Conservation (phyloP, 1,284 basidiomycete species). For the Cryptococcus sp. region DNA sequence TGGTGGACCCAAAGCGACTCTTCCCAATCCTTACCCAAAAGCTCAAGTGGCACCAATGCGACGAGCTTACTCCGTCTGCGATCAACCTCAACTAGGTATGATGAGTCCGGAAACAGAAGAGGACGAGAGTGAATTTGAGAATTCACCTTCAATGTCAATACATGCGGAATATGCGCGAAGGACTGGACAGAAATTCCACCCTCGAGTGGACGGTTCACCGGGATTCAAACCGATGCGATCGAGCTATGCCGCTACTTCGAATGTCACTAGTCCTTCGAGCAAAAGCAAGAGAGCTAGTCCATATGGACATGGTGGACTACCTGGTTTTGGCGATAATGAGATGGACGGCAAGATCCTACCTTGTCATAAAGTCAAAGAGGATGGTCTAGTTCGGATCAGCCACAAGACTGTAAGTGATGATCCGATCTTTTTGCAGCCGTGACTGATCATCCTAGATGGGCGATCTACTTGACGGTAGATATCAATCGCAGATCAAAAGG, state of each 20-base stretch:
- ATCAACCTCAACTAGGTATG: constrained; percentile 24
- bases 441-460: constrained; percentile 56
- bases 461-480: constrained; percentile 67
- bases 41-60: constrained; percentile 34
- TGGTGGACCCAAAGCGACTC: constrained; percentile 15
- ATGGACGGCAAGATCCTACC: constrained; percentile 87
- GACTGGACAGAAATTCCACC: constrained; percentile 21
- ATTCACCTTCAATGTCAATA: constrained; percentile 33
- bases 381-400: constrained; percentile 89
- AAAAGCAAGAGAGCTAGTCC: constrained; percentile 23
- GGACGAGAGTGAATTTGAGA: constrained; percentile 37
- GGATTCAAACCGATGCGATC: constrained; percentile 23
- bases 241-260: constrained; percentile 13
- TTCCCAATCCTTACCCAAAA: constrained; percentile 24
- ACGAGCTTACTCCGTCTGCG: constrained; percentile 44
- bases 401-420: constrained; percentile 62
- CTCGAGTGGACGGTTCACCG: constrained; percentile 37
- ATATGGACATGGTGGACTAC: constrained; percentile 51
- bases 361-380: constrained; percentile 87
- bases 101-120: constrained; percentile 22
- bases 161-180: constrained; percentile 32
- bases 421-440: no score
- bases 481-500: constrained; percentile 59
- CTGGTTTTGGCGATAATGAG: constrained; percentile 88
- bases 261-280: constrained; percentile 10